phyloP scores from a whole-genome alignment of 176 grass and related monocot species.

The Eleusine indica region DNA sequence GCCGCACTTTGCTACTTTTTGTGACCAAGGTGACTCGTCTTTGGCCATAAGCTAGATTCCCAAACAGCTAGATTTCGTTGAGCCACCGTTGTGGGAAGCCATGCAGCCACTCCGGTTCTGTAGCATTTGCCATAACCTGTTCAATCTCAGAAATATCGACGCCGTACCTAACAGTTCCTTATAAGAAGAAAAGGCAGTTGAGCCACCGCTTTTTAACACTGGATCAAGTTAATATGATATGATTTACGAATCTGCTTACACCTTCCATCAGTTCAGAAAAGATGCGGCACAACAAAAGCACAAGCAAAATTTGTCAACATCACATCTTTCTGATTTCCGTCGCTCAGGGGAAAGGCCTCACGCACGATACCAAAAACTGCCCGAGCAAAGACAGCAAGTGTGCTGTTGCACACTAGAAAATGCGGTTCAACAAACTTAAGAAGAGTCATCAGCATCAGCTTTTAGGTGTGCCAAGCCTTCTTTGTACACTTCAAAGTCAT shows the following conservation, averaged over 20 bases:
- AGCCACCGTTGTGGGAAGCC: too few species aligned
- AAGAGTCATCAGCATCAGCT: conserved; percentile 53
- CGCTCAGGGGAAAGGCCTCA: not conserved
- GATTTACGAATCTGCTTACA: conserved; percentile 4
- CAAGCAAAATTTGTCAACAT: not conserved
- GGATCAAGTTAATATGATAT: not conserved
- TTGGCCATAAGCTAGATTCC: too few species aligned
- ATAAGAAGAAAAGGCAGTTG: not conserved
- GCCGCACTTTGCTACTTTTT: too few species aligned
- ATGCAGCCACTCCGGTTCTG: not conserved
- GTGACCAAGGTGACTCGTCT: too few species aligned
- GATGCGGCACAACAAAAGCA: not conserved
- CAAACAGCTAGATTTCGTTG: too few species aligned
- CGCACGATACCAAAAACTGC: conserved; percentile 30
- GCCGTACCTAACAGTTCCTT: too few species aligned
- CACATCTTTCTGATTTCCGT: conserved; percentile 9
- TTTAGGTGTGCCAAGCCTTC: conserved; percentile 58
- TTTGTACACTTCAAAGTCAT: conserved; percentile 84
- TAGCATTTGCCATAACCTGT: too few species aligned
- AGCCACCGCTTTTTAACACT: not conserved
- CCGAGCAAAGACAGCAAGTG: conserved; percentile 30
- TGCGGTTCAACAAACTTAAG: conserved; percentile 37
- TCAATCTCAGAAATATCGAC: too few species aligned
- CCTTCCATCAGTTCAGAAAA: not conserved
- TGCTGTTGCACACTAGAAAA: not conserved